These are phyloP conservation scores for Thalassiosira ordinaria DNA, from an alignment of 352 stramenopile genomes.

Conservation along the genomic window DNA sequence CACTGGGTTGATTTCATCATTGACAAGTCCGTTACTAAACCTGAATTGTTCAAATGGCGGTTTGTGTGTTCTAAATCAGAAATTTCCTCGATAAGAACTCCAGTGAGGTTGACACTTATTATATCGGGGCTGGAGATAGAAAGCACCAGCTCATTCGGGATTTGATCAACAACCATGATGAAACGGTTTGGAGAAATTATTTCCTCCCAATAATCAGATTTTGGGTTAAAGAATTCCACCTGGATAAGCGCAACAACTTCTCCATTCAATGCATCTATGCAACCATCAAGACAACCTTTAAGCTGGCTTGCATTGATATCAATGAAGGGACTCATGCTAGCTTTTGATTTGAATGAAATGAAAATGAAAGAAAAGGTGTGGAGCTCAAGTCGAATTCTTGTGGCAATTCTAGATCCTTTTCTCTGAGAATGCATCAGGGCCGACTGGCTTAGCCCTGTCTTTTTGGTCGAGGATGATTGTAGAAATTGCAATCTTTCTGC, in stretches of 20 bases:
- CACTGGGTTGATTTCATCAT: background rate
- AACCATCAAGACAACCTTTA: conserved; percentile 71
- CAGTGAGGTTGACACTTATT: conserved; percentile 66
- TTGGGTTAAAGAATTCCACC: conserved; percentile 73
- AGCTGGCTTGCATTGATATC: conserved; percentile 64
- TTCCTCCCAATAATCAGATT: conserved; percentile 71
- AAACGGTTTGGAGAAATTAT: conserved; percentile 67
- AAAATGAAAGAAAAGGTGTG: conserved; percentile 71
- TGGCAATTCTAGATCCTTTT: conserved; percentile 78
- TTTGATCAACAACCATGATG: conserved; percentile 64
- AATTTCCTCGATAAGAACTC: conserved; percentile 61
- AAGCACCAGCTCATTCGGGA: conserved; percentile 74
- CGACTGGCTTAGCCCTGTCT: conserved; percentile 17
- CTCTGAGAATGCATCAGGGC: conserved; percentile 66
- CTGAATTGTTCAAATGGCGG: background rate
- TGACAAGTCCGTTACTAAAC: no score
- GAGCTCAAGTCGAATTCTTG: conserved; percentile 67
- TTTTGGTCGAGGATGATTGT: background rate
- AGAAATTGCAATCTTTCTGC: conserved; percentile 56
- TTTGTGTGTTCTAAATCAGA: conserved; percentile 18
- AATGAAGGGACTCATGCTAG: conserved; percentile 70
- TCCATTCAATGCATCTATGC: conserved; percentile 68
- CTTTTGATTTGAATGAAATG: conserved; percentile 65
- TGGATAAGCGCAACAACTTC: conserved; percentile 58
- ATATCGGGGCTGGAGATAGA: conserved; percentile 33